Evolutionary conservation across 2,329 filamentous ascomycete genomes (phyloP).

Genomic region (Calonectria pauciramosa): DNA sequence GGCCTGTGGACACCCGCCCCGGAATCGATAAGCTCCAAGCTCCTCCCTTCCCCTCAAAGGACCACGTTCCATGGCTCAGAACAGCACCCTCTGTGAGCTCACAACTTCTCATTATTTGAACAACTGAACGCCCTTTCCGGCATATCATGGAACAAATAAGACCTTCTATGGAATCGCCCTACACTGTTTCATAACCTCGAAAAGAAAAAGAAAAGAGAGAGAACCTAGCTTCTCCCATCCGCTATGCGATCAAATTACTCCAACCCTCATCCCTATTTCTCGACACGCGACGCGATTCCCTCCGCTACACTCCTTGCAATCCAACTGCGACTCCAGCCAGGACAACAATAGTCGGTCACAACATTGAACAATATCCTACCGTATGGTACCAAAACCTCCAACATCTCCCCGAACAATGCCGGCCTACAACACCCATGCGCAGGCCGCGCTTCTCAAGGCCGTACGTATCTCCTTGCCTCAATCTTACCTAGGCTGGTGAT

Average conservation of each 20-base stretch:
- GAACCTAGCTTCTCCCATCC: constrained; percentile 15
- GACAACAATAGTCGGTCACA: constrained; percentile 17
- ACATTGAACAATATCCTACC: background rate
- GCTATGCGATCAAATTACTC: constrained; percentile 38
- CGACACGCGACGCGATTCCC: constrained; percentile 46
- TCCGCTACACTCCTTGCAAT: constrained; percentile 30
- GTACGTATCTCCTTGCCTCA: constrained; percentile 52
- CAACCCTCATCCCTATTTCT: constrained; percentile 26
- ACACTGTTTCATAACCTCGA: constrained; percentile 30
- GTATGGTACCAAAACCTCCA: constrained; percentile 25
- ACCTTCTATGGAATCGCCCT: constrained; percentile 22
- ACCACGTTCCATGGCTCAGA: constrained; percentile 22
- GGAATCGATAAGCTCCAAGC: constrained; percentile 43
- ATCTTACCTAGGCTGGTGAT: constrained; percentile 10
- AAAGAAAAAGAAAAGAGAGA: background rate
- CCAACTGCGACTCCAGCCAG: constrained; percentile 21
- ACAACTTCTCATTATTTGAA: constrained; percentile 31
- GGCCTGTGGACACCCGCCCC: constrained; percentile 6
- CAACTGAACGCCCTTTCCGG: constrained; percentile 19
- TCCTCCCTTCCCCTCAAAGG: constrained; percentile 22
- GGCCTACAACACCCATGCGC: constrained; percentile 57
- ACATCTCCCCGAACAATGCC: constrained; percentile 49
- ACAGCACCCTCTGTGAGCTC: constrained; percentile 24
- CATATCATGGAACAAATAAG: constrained; percentile 35
- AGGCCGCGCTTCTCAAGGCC: constrained; percentile 70